Percentiles rank a stretch among this genome's conserved stretches.
Evolutionary conservation across 495 filamentous ascomycete genomes (phyloP).

Genomic region (Tuber indicum): DNA sequence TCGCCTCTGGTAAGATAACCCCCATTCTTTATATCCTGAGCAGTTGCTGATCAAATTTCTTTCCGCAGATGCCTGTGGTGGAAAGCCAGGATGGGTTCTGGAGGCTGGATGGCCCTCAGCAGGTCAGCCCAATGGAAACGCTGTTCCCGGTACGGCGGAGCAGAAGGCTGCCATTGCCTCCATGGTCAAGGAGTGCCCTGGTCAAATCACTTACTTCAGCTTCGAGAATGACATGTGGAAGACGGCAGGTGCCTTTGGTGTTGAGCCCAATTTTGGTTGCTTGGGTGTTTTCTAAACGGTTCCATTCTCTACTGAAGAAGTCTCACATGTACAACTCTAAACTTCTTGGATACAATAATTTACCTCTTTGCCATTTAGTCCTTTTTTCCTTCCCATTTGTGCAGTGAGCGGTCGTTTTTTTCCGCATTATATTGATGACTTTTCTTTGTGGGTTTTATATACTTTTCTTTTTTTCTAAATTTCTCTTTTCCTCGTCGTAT

Average conservation of each 20-base stretch:
- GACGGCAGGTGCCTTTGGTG: slow-evolving; percentile 56
- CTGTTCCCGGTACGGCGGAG: slow-evolving; percentile 68
- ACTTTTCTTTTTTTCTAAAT: not conserved
- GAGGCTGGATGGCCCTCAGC: slow-evolving; percentile 85
- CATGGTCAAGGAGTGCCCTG: slow-evolving; percentile 55
- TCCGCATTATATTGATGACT: not conserved
- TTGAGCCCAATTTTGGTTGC: slow-evolving; percentile 77
- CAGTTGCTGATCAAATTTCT: slow-evolving; percentile 9
- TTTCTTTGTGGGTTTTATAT: slow-evolving; percentile 3
- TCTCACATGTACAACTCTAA: not conserved
- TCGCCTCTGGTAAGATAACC: slow-evolving; percentile 49
- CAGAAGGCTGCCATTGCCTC: slow-evolving; percentile 65
- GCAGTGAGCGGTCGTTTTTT: slow-evolving; percentile 1
- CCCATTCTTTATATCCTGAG: not conserved
- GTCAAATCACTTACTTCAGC: slow-evolving; percentile 67
- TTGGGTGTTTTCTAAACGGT: slow-evolving; percentile 50
- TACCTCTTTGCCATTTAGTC: not conserved
- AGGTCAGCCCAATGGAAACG: slow-evolving; percentile 63
- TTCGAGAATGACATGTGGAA: slow-evolving; percentile 81
- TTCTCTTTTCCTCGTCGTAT: not conserved
- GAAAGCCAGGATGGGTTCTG: slow-evolving; percentile 63
- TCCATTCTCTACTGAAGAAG: not conserved
- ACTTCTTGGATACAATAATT: slow-evolving; percentile 7
- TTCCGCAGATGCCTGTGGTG: slow-evolving; percentile 51
- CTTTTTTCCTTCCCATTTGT: not conserved